These are phyloP conservation scores for Globisporangium iwayamae DNA, from an alignment of 352 stramenopile genomes.

Conservation along the genomic window DNA sequence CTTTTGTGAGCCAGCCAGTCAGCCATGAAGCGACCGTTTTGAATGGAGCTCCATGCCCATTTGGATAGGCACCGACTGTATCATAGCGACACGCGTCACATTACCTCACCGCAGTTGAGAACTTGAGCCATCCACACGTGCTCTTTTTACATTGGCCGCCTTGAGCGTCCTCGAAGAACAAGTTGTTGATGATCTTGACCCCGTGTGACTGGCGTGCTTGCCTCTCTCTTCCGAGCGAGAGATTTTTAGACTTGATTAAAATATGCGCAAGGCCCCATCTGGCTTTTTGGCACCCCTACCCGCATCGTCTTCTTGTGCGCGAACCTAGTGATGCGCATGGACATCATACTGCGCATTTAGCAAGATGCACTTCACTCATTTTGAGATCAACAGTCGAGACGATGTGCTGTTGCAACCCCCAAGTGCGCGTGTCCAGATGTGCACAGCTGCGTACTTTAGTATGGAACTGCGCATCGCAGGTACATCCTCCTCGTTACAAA, in stretches of 20 bases:
- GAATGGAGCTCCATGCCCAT: neutral
- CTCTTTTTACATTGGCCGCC: neutral
- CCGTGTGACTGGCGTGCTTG: constrained; percentile 2
- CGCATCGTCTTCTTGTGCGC: constrained; percentile 1
- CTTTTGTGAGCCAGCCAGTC: neutral
- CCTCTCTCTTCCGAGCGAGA: neutral
- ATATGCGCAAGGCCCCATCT: neutral
- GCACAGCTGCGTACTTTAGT: neutral
- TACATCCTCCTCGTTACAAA: constrained; percentile 1
- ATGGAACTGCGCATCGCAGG: neutral
- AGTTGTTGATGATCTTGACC: neutral
- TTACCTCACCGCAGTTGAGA: neutral
- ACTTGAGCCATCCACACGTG: neutral
- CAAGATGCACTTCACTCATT: neutral
- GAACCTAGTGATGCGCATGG: neutral
- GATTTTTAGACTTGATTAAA: constrained; percentile 10
- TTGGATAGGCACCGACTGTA: neutral
- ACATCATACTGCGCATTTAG: neutral
- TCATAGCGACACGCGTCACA: neutral
- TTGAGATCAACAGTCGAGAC: neutral
- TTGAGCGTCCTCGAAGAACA: neutral
- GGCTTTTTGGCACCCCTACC: constrained; percentile 2
- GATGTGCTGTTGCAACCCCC: neutral
- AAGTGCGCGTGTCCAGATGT: neutral
- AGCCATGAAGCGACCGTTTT: neutral